phyloP scores from a whole-genome alignment of 768 basidiomycete species.

The Rhodotorula sphaerocarpa region DNA sequence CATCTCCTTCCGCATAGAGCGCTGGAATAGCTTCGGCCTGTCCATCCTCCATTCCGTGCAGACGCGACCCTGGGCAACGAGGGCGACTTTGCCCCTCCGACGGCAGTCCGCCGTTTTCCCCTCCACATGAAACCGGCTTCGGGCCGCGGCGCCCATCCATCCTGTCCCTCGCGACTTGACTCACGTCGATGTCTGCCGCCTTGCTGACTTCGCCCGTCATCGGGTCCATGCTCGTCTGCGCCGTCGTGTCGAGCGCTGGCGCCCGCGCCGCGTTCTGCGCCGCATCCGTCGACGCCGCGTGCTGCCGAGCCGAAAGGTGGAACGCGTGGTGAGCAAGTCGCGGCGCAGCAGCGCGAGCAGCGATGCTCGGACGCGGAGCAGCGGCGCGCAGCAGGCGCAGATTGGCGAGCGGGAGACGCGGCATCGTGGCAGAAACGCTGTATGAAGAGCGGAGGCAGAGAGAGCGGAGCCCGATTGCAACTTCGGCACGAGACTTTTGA shows the following conservation, averaged over 20 bases:
- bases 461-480: too few species aligned
- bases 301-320: slow-evolving; percentile 1
- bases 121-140: too few species aligned
- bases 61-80: too few species aligned
- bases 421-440: background rate
- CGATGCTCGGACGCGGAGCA: background rate
- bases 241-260: slow-evolving; percentile 10
- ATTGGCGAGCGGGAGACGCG: slow-evolving; percentile 1
- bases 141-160: too few species aligned
- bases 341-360: background rate
- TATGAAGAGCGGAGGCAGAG: background rate
- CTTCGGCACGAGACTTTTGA: too few species aligned
- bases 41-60: too few species aligned
- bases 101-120: background rate
- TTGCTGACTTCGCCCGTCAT: slow-evolving; percentile 53
- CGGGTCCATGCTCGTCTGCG: slow-evolving; percentile 41
- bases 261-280: background rate
- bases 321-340: slow-evolving; percentile 12
- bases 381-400: slow-evolving; percentile 9
- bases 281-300: background rate
- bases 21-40: too few species aligned
- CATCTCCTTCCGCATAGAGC: too few species aligned
- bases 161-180: too few species aligned
- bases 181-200: slow-evolving; percentile 54
- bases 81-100: too few species aligned